These are phyloP conservation scores for Dendryphion nanum DNA, from an alignment of 2,329 filamentous ascomycete species.

Conservation along the genomic window DNA sequence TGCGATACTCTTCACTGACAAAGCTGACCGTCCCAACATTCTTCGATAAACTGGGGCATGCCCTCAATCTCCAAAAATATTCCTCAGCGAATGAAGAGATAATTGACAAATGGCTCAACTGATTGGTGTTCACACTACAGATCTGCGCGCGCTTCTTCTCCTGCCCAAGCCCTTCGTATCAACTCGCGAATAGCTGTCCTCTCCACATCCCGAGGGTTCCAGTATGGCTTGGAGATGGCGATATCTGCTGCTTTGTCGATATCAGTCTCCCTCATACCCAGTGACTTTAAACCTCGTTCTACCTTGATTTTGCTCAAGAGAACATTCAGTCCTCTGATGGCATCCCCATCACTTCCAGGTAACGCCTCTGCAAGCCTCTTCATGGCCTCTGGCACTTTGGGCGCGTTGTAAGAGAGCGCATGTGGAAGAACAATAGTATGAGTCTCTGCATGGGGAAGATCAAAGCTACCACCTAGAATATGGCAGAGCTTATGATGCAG, in stretches of 20 bases:
- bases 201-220: conserved; percentile 58
- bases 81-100: no score
- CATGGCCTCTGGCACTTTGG: conserved; percentile 54
- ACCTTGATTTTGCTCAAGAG: conserved; percentile 56
- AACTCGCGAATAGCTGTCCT: conserved; percentile 53
- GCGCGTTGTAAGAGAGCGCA: conserved; percentile 62
- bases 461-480: conserved; percentile 62
- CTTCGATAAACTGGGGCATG: no score
- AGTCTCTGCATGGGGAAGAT: conserved; percentile 64
- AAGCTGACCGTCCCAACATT: no score
- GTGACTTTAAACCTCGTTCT: conserved; percentile 52
- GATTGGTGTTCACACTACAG: no score
- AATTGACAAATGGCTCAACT: no score
- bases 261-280: conserved; percentile 60
- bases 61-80: no score
- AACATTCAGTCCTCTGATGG: conserved; percentile 57
- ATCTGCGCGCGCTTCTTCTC: conserved; percentile 56
- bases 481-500: conserved; percentile 70
- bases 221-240: conserved; percentile 58
- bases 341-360: conserved; percentile 58
- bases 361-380: conserved; percentile 52
- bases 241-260: conserved; percentile 61
- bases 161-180: conserved; percentile 54
- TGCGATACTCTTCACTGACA: no score
- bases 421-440: conserved; percentile 64